These are phyloP conservation scores for Lachnellula cervina DNA, from an alignment of 2,329 filamentous ascomycete genomes.

Conservation along the genomic window DNA sequence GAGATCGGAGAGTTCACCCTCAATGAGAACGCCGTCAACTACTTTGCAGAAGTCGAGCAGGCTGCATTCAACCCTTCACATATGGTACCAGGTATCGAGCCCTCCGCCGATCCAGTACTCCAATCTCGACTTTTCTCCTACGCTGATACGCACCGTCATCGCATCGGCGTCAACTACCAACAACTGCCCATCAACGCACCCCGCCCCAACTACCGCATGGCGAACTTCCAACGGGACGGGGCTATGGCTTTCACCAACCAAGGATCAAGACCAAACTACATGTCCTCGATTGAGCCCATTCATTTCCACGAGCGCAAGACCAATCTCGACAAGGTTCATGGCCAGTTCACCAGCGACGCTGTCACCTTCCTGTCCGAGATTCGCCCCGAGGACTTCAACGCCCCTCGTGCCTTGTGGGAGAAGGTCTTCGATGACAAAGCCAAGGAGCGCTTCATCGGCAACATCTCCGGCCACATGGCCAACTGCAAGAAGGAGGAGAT, in stretches of 20 bases:
- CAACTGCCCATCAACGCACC: constrained; percentile 44
- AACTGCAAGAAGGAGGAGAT: constrained; percentile 54
- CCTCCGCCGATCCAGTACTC: constrained; percentile 63
- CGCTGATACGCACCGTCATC: constrained; percentile 56
- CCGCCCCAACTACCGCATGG: constrained; percentile 32
- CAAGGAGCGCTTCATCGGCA: constrained; percentile 53
- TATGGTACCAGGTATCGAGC: constrained; percentile 60
- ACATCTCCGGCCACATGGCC: constrained; percentile 57
- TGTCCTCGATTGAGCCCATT: constrained; percentile 33
- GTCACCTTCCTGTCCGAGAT: constrained; percentile 40
- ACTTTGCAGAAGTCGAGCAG: constrained; percentile 64
- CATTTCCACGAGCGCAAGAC: constrained; percentile 33
- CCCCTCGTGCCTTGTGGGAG: constrained; percentile 54
- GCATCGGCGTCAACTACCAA: constrained; percentile 53
- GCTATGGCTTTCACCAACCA: constrained; percentile 41
- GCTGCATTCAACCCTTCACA: constrained; percentile 62
- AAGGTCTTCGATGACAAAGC: constrained; percentile 56
- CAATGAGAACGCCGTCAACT: constrained; percentile 48
- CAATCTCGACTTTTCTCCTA: constrained; percentile 67
- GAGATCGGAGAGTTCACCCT: constrained; percentile 44
- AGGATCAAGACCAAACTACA: constrained; percentile 42
- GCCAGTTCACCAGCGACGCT: constrained; percentile 38
- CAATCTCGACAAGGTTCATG: constrained; percentile 36
- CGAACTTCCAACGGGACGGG: constrained; percentile 36
- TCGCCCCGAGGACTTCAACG: constrained; percentile 34